Evolutionary conservation across 2,329 filamentous ascomycete species (phyloP), one percentile per base, ranked within the genome.

Genomic region (Colletotrichum orbiculare): DNA sequence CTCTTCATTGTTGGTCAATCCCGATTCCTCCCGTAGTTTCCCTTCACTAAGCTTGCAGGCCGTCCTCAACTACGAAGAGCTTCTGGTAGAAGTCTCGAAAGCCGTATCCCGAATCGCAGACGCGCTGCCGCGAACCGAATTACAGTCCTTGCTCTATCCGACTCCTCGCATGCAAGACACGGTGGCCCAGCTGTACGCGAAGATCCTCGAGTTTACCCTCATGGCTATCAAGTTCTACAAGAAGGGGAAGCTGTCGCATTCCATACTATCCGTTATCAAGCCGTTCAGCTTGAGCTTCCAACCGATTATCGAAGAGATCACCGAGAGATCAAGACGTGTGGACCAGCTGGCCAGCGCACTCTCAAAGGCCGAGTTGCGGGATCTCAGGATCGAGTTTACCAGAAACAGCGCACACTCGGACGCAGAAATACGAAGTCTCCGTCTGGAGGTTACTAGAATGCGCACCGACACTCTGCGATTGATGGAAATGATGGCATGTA

Each of bases 401-500:
- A 17, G 17, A n/a, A 53, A 17, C 12, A 25, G 25, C 25, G 25
- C 25, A 25, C 25, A 25, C 25, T 25, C 25, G 25, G 25, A 25
- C 25, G 25, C 25, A 5, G 25, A 25, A 25, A 25, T 25, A 25
- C 25, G 25, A 25, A 25, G 25, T 25, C 25, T 25, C 4, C 25
- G 25, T 25, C 25, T 25, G 0, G 35, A 38, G 13, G 2, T 45
- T 35, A 11, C 39, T 33, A 9, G 33, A 38, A 33, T 54, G 9
- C 1, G 25, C 25, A 25, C 4, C 25, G 25, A 2, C 25, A 48
- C 41, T 34, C 33, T 39, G 10, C 43, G 39, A n/a, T 13, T 57
- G 35, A 57, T 43, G 10, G 54, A 58, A 25, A 49, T 58, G 54
- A 37, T 58, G 11, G 25, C 46, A 15, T 42, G 54, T 58, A 25